Base-by-base conservation (phyloP, 2,329 filamentous ascomycete genomes). In the Colletotrichum tofieldiae region DNA sequence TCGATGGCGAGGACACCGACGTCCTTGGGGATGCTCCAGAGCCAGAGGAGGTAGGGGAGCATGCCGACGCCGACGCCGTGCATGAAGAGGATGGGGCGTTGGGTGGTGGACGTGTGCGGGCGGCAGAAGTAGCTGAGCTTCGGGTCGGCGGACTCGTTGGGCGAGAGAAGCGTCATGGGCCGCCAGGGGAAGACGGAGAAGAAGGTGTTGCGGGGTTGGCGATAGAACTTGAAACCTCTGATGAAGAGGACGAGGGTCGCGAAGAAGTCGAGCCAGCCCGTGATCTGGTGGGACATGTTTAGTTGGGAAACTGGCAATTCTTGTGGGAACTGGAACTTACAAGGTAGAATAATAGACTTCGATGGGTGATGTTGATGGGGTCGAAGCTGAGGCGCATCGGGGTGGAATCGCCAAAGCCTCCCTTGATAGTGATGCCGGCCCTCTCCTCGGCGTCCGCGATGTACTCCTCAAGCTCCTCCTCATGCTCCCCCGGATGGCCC, bases 1-100 rank as follows among this genome's bases (percentile, higher is more conserved):
- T 93, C 92, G 23, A 93, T 75, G 5, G 88, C 90, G 45, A 93
- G 86, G 69, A 93, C 85, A 35, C 91, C 91, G 26, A 92, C 82
- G 62, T 87, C 85, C 43, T 81, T 78, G 3, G 76, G 76, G 14
- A 77, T 52, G 5, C 62, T 92, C 79, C 67, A 90, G 1, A 94
- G 81, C 76, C 92, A 92, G 20, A 81, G 79, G 16, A 86, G 82
- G 75, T 93, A 93, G 0, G 91, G 87, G 77, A 88, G 88, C 2
- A 94, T 85, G 0, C 92, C 92, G 69, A 94, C 85, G 52, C 92
- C 91, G 60, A 93, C 93, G 20, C 92, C 92, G 75, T 94, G 92
- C 59, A 93, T 85, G 80, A 93, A 93, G 5, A 94, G 80, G 9
- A 94, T 80, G 0, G 92, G 92, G 63, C 85, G 85, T 52, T 84